Evolutionary conservation across 768 basidiomycete species (phyloP).

Genomic region (Rhizopogon sp.): DNA sequence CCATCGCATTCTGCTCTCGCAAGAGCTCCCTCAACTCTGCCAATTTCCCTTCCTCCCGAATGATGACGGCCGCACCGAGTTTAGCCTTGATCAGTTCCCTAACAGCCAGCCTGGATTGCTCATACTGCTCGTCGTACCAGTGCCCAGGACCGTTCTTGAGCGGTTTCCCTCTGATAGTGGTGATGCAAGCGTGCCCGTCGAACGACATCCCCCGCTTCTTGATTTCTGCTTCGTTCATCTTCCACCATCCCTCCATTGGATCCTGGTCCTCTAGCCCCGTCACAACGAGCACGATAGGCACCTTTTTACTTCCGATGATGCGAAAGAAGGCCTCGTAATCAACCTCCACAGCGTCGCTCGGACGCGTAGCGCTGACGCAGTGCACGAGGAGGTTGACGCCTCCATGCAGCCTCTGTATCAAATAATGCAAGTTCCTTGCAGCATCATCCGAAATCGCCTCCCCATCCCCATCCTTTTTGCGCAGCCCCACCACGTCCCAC

Average conservation of each 20-base stretch:
- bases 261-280: constrained; percentile 32
- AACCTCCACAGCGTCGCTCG: constrained; percentile 18
- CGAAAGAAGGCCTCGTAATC: constrained; percentile 28
- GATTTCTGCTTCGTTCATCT: constrained; percentile 27
- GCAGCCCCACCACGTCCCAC: constrained; percentile 32
- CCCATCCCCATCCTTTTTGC: constrained; percentile 20
- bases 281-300: constrained; percentile 29
- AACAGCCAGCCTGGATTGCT: constrained; percentile 5
- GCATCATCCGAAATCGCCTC: constrained; percentile 25
- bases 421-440: constrained; percentile 24
- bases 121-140: constrained; percentile 7
- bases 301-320: constrained; percentile 29
- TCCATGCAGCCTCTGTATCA: constrained; percentile 29
- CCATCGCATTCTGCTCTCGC: not conserved
- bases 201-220: constrained; percentile 29
- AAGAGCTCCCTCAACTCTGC: not conserved
- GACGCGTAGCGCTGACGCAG: constrained; percentile 27
- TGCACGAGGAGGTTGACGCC: constrained; percentile 28
- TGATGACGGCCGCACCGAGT: not conserved
- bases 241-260: constrained; percentile 37
- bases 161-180: constrained; percentile 19
- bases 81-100: not conserved
- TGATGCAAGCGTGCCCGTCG: constrained; percentile 36
- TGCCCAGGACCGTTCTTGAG: not conserved
- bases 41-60: not conserved